Conservation (phyloP, 2,329 filamentous ascomycete species). For the Hymenoscyphus fraxineus region DNA sequence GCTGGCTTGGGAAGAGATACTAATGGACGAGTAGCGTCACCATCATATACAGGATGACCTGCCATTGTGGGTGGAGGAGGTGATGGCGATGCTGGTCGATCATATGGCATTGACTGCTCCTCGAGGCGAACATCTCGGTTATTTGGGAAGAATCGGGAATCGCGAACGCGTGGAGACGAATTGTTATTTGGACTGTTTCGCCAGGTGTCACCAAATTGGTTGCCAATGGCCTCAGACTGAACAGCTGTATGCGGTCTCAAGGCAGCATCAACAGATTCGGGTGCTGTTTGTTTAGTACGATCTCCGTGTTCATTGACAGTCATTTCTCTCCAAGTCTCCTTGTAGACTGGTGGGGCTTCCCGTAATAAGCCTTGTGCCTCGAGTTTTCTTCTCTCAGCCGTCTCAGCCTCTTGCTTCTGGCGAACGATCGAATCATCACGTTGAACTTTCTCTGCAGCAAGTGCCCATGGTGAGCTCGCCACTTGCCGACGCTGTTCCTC, state of each 20-base stretch:
- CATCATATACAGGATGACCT: conserved; percentile 69
- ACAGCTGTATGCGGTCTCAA: not conserved
- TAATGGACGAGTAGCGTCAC: conserved; percentile 60
- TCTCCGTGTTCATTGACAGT: conserved; percentile 31
- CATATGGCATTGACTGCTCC: conserved; percentile 36
- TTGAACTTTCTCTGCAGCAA: conserved; percentile 27
- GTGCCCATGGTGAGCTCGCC: conserved; percentile 28
- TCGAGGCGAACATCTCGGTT: conserved; percentile 45
- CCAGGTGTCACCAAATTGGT: conserved; percentile 33
- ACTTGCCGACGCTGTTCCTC: conserved; percentile 14
- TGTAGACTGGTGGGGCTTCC: conserved; percentile 22
- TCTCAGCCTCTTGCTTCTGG: conserved; percentile 27
- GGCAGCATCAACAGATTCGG: conserved; percentile 2
- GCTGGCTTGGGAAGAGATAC: conserved; percentile 67
- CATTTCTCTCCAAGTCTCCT: conserved; percentile 34
- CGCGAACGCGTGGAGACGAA: conserved; percentile 44
- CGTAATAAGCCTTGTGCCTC: conserved; percentile 27
- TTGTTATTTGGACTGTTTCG: conserved; percentile 26
- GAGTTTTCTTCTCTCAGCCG: conserved; percentile 24
- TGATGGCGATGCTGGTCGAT: conserved; percentile 52
- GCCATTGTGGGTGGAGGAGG: conserved; percentile 58
- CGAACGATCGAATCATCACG: conserved; percentile 21
- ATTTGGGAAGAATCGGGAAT: conserved; percentile 59
- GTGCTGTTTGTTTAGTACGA: conserved; percentile 26
- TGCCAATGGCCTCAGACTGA: conserved; percentile 8